A percentile compares a stretch with the other conserved stretches of the same genome.
Evolutionary conservation across 371 early-diverging fungal genomes (phyloP).

Genomic region (Rhizopus microsporus): DNA sequence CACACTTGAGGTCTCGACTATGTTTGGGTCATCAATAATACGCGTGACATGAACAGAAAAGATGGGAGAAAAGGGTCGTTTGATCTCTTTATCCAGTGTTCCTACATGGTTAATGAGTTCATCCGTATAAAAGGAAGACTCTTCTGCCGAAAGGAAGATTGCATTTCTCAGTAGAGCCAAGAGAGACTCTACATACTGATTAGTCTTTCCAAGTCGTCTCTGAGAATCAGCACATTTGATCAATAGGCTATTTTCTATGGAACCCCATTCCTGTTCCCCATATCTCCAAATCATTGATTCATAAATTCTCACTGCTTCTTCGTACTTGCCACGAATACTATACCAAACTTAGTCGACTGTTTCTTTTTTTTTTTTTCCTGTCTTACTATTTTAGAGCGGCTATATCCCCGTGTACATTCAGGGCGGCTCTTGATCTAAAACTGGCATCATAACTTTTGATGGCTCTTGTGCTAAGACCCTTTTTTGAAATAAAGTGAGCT

Average conservation of each 20-base stretch:
- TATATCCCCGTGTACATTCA: slow-evolving; percentile 73
- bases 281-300: slow-evolving; percentile 66
- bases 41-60: slow-evolving; percentile 59
- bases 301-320: slow-evolving; percentile 69
- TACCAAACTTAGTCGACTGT: not conserved
- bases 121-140: slow-evolving; percentile 51
- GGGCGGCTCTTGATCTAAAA: slow-evolving; percentile 59
- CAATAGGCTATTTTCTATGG: slow-evolving; percentile 70
- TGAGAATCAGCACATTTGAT: slow-evolving; percentile 73
- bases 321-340: slow-evolving; percentile 66
- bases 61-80: slow-evolving; percentile 58
- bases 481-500: not conserved
- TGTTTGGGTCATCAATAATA: slow-evolving; percentile 57
- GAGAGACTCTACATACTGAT: slow-evolving; percentile 63
- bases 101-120: slow-evolving; percentile 53
- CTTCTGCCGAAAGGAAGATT: slow-evolving; percentile 43
- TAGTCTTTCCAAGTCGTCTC: slow-evolving; percentile 55
- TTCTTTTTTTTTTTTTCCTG: not conserved
- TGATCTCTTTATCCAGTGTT: slow-evolving; percentile 56
- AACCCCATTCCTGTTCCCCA: slow-evolving; percentile 71
- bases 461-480: slow-evolving; percentile 64
- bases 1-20: slow-evolving; percentile 64
- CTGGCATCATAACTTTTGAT: slow-evolving; percentile 73
- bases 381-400: slow-evolving; percentile 79
- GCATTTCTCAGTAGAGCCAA: slow-evolving; percentile 61